A percentile compares a stretch with the other conserved stretches of the same genome.
Conservation (phyloP, 805 yeast genomes). For the Ogataea henricii region DNA sequence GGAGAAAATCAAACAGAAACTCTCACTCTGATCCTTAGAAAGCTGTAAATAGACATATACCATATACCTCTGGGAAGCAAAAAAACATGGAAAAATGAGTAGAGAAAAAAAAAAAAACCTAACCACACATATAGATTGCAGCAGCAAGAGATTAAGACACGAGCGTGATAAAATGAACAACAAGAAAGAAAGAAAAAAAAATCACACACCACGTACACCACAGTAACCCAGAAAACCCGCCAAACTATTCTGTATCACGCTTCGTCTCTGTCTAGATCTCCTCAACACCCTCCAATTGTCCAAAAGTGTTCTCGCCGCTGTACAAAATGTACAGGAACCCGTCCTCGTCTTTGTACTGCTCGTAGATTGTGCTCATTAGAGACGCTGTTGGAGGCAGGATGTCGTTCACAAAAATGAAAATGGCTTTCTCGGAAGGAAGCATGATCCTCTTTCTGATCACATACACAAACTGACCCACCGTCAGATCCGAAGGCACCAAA, state of each 20-base stretch:
- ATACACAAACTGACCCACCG: conserved; percentile 97
- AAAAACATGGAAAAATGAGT: not conserved
- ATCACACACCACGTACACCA: not conserved
- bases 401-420: conserved; percentile 94
- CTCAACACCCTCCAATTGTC: conserved; percentile 43
- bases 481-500: conserved; percentile 91
- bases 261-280: conserved; percentile 17
- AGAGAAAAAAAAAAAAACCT: not conserved
- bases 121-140: too few relatives aligned
- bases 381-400: conserved; percentile 98
- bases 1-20: conserved; percentile 23
- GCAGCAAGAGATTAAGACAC: too few relatives aligned
- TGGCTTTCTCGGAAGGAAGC: conserved; percentile 96
- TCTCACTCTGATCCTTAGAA: conserved; percentile 9
- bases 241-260: not conserved
- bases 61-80: conserved; percentile 2
- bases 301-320: conserved; percentile 98
- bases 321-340: conserved; percentile 95
- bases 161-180: too few relatives aligned
- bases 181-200: too few relatives aligned
- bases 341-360: conserved; percentile 96
- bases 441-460: conserved; percentile 95
- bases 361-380: conserved; percentile 89
- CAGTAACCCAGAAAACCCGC: conserved; percentile 4
- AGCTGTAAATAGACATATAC: conserved; percentile 4